Base-by-base conservation (phyloP, 257 asterid genomes). In the Petunia axillaris region DNA sequence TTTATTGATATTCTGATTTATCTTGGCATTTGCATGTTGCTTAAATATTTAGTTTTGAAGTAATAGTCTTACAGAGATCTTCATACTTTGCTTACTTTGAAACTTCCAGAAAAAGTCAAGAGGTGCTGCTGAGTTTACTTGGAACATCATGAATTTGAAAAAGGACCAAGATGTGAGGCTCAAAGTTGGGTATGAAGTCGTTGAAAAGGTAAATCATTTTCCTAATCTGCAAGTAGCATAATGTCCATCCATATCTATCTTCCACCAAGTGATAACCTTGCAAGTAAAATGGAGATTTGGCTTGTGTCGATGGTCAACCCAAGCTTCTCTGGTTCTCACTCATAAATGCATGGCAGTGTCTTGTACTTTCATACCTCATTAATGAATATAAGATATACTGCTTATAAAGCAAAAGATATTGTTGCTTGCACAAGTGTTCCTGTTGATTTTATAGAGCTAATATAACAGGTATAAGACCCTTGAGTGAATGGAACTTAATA, bases 101-200 rank as follows among this genome's bases (percentile, higher is more conserved):
- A 73, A 73, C 62, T 73, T 73, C 35, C 98, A 96, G 99, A 71
- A 75, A 68, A 87, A 82, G 58, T 81, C 91, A 79, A 75, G 86
- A 60, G 99, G 93, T 70, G 92, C 94, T 59, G 89, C 94, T 79
- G 99, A 95, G 84, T 86, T 95, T 83, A 84, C 86, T 86, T 92
- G 94, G 93, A 79, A 79, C 84, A 84, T 91, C 85, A 83, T 78
- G 79, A 73, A 92, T 80, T 89, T 94, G 66, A 94, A 89, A 66
- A 86, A 89, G 48, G 95, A 87, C 83, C 99, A 92, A 84, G 98
- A 93, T 83, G 81, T 93, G 84, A 88, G 92, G 79, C 83, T 95
- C 82, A 95, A 93, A 85, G 81, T 90, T 83, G 99, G 99, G 80
- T 95, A 91, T 14, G 90, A 95, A 83, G 80, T 89, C 80, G 6